Evolutionary conservation across 2,329 filamentous ascomycete species (phyloP).

Genomic region (Lecanicillium sp.): DNA sequence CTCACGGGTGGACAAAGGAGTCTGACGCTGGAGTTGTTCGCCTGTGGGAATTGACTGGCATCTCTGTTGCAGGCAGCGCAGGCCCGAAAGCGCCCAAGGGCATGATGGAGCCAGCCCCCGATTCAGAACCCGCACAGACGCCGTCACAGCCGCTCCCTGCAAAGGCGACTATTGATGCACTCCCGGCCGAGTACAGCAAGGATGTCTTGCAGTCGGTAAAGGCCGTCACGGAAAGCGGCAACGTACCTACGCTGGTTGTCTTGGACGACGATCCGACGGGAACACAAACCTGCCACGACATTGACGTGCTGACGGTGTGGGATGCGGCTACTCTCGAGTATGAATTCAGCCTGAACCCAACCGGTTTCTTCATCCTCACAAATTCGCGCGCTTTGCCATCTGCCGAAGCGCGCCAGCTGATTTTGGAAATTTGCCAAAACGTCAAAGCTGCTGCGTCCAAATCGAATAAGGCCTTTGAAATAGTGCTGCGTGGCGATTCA

Average conservation of each 20-base stretch:
- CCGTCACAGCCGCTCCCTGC: conserved; percentile 10
- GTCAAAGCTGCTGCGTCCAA: conserved; percentile 35
- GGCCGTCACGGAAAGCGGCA: conserved; percentile 11
- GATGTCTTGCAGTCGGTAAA: conserved; percentile 15
- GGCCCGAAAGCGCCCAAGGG: background rate
- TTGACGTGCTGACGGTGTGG: conserved; percentile 48
- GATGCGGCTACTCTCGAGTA: conserved; percentile 32
- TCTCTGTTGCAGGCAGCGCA: conserved; percentile 14
- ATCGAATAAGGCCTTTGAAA: conserved; percentile 35
- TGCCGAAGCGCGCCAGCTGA: conserved; percentile 34
- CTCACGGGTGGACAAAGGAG: conserved; percentile 23
- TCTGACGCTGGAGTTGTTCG: conserved; percentile 26
- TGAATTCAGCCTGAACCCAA: conserved; percentile 31
- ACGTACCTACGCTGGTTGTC: conserved; percentile 27
- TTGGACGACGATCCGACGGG: conserved; percentile 52
- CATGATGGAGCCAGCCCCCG: no score
- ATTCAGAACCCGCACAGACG: no score
- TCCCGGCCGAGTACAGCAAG: conserved; percentile 15
- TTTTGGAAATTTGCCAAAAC: conserved; percentile 40
- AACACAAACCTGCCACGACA: conserved; percentile 52
- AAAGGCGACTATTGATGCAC: conserved; percentile 13
- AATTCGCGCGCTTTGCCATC: conserved; percentile 48
- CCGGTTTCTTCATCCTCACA: conserved; percentile 52
- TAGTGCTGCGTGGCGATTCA: conserved; percentile 48
- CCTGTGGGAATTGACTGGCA: conserved; percentile 27